Percentiles rank a stretch among this genome's conserved stretches.
These are phyloP conservation scores for Peterozyma toletana DNA, from an alignment of 805 yeast species.

Conservation along the genomic window DNA sequence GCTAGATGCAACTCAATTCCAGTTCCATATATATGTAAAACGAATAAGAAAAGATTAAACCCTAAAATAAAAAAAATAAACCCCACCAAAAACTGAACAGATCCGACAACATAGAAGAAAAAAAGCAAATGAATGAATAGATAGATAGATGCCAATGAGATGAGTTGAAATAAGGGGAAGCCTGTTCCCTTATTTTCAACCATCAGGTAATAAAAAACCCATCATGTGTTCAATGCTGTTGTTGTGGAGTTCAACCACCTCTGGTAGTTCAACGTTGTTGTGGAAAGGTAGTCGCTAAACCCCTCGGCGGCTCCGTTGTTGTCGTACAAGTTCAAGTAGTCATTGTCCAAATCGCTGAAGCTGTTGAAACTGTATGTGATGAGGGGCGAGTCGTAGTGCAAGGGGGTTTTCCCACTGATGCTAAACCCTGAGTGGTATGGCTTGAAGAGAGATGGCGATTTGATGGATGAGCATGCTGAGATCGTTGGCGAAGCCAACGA, in stretches of 20 bases:
- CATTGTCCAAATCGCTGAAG: slow-evolving; percentile 8
- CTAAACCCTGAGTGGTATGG: background rate
- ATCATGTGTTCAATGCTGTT: background rate
- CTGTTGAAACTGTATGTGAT: background rate
- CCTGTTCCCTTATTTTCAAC: too few relatives aligned
- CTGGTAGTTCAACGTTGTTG: slow-evolving; percentile 10
- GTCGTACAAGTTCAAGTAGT: slow-evolving; percentile 4
- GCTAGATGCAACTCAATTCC: too few relatives aligned
- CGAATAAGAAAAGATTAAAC: too few relatives aligned
- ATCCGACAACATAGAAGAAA: too few relatives aligned
- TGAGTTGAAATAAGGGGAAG: too few relatives aligned
- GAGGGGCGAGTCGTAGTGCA: slow-evolving; percentile 8
- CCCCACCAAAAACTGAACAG: too few relatives aligned
- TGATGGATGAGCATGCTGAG: slow-evolving; percentile 1
- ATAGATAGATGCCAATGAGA: too few relatives aligned
- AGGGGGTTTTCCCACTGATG: background rate
- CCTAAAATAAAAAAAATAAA: too few relatives aligned
- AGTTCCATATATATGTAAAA: too few relatives aligned
- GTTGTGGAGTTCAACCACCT: slow-evolving; percentile 10
- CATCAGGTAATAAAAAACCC: too few relatives aligned
- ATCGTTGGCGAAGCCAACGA: slow-evolving; percentile 1
- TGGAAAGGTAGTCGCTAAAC: slow-evolving; percentile 7
- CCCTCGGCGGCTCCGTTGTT: background rate
- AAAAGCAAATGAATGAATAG: slow-evolving; percentile 7
- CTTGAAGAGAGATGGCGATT: slow-evolving; percentile 2